A percentile compares a stretch with the other conserved stretches of the same genome.
phyloP scores from a whole-genome alignment of 2,329 filamentous ascomycete species.

The Penicillium sp. region DNA sequence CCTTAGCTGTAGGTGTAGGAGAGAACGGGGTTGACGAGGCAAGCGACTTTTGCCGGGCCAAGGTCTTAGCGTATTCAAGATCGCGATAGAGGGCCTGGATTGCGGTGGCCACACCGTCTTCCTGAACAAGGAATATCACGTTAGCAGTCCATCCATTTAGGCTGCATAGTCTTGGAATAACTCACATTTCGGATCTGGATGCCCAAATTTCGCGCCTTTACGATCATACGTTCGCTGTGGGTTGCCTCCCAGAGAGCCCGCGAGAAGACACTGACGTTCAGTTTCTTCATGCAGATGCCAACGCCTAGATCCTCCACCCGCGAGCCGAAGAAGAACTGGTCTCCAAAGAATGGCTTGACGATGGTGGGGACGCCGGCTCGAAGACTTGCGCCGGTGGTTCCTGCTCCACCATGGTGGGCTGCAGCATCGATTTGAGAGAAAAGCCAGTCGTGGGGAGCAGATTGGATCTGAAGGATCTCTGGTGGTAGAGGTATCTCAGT shows the following conservation, averaged over 20 bases:
- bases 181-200: constrained; percentile 77
- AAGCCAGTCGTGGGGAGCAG: constrained; percentile 92
- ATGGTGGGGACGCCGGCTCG: constrained; percentile 87
- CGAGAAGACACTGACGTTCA: constrained; percentile 78
- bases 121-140: constrained; percentile 43
- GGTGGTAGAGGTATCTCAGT: constrained; percentile 62
- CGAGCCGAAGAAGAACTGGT: constrained; percentile 90
- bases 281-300: constrained; percentile 76
- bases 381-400: constrained; percentile 87
- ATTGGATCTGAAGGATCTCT: constrained; percentile 79
- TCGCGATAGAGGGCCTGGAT: constrained; percentile 92
- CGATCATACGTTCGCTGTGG: constrained; percentile 81
- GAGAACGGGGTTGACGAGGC: constrained; percentile 30
- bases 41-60: constrained; percentile 58
- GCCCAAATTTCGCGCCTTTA: constrained; percentile 71
- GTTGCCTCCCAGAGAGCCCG: constrained; percentile 85
- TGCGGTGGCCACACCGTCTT: constrained; percentile 79
- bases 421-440: constrained; percentile 90
- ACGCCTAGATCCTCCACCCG: constrained; percentile 89
- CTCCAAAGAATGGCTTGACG: constrained; percentile 92
- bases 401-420: constrained; percentile 86
- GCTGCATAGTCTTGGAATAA: constrained; percentile 11
- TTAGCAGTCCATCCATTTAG: constrained; percentile 22
- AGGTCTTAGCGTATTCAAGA: constrained; percentile 77
- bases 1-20: constrained; percentile 29